A percentile compares a stretch with the other conserved stretches of the same genome.
phyloP scores from a whole-genome alignment of 805 yeast genomes.

The Cyberlindnera sargentensis region DNA sequence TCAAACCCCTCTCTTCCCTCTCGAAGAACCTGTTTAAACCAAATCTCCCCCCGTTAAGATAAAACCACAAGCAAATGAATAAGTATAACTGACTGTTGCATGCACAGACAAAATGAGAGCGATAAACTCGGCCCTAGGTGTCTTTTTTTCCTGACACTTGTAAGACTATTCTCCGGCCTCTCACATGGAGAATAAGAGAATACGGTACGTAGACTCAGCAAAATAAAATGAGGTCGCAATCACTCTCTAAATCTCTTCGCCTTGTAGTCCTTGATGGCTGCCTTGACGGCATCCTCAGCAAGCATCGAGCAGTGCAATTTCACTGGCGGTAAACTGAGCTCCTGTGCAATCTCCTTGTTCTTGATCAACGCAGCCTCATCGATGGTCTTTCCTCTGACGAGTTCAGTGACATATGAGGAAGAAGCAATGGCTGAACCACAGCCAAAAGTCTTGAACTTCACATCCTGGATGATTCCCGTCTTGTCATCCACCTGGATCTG shows the following conservation, averaged over 20 bases:
- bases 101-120: no score
- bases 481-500: slow-evolving; percentile 90
- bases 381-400: slow-evolving; percentile 88
- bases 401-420: slow-evolving; percentile 88
- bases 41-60: no score
- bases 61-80: no score
- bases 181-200: no score
- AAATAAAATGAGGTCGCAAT: background rate
- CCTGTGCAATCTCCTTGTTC: slow-evolving; percentile 92
- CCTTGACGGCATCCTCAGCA: slow-evolving; percentile 97
- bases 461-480: slow-evolving; percentile 89
- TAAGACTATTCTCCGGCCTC: no score
- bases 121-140: no score
- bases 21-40: no score
- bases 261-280: slow-evolving; percentile 92
- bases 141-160: no score
- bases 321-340: slow-evolving; percentile 91
- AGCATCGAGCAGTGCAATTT: slow-evolving; percentile 97
- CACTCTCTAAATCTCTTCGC: slow-evolving; percentile 52
- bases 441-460: slow-evolving; percentile 97
- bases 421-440: slow-evolving; percentile 98
- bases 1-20: no score
- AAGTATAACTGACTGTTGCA: no score
- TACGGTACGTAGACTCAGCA: no score
- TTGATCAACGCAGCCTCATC: slow-evolving; percentile 92